A percentile compares a stretch with the other conserved stretches of the same genome.
phyloP scores from a whole-genome alignment of 345 rosid species.

The Raphanus sativus region DNA sequence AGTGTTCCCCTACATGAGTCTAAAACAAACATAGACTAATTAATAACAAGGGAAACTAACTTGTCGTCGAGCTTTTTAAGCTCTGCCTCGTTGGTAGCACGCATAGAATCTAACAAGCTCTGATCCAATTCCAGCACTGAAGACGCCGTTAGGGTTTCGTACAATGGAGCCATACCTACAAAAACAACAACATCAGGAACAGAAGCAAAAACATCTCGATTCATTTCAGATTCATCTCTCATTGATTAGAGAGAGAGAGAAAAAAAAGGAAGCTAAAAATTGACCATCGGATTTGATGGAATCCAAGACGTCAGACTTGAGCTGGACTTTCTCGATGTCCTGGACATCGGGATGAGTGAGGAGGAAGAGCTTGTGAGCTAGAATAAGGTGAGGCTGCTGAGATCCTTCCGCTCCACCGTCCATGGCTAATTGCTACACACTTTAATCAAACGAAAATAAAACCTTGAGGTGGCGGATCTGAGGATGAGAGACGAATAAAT shows the following conservation, averaged over 20 bases:
- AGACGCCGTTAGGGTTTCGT: not conserved
- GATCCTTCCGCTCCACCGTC: slow-evolving; percentile 72
- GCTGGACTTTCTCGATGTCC: slow-evolving; percentile 91
- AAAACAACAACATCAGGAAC: not conserved
- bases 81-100: not conserved
- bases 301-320: slow-evolving; percentile 77
- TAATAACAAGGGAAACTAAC: not conserved
- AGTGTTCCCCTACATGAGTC: not conserved
- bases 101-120: not conserved
- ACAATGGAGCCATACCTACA: not conserved
- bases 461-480: slow-evolving; percentile 28
- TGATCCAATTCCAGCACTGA: not conserved
- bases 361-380: slow-evolving; percentile 80
- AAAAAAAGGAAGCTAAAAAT: slow-evolving; percentile 6
- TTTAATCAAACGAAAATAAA: slow-evolving; percentile 6
- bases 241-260: not conserved
- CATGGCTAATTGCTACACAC: slow-evolving; percentile 43
- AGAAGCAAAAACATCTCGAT: not conserved
- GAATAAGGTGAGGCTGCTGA: slow-evolving; percentile 84
- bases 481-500: slow-evolving; percentile 11
- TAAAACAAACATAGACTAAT: not conserved
- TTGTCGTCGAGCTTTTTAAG: not conserved
- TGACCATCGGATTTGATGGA: slow-evolving; percentile 72
- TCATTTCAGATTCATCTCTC: not conserved
- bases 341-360: slow-evolving; percentile 71